Evolutionary conservation across 1,284 basidiomycete species (phyloP).

Genomic region (Polyporus tsugae): DNA sequence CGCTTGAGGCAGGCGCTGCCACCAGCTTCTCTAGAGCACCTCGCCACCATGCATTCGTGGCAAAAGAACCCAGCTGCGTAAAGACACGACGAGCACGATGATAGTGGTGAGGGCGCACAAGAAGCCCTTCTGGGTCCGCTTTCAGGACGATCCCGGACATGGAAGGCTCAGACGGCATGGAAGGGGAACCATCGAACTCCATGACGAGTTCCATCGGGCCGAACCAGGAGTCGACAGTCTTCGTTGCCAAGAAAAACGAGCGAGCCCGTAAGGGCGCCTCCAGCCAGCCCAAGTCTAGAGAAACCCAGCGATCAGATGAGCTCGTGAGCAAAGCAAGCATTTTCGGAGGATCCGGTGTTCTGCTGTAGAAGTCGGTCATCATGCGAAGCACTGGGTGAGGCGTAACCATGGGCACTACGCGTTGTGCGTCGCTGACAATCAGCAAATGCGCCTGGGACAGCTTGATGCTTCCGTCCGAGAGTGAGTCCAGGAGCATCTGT

Average conservation of each 20-base stretch:
- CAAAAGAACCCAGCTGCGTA: conserved; percentile 66
- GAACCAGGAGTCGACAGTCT: conserved; percentile 23
- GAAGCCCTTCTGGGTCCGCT: conserved; percentile 47
- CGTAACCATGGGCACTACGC: conserved; percentile 34
- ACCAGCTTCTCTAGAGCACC: conserved; percentile 48
- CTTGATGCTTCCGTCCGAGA: conserved; percentile 43
- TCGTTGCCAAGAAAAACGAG: conserved; percentile 22
- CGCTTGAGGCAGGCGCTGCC: background rate
- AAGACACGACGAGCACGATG: conserved; percentile 54
- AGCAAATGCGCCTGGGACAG: conserved; percentile 53
- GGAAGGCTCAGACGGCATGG: conserved; percentile 36
- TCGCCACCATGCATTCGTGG: conserved; percentile 71
- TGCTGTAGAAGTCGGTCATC: conserved; percentile 54
- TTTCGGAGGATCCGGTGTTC: conserved; percentile 43
- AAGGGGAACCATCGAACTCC: conserved; percentile 47
- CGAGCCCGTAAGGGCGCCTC: conserved; percentile 24
- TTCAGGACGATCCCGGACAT: conserved; percentile 47
- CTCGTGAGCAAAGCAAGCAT: conserved; percentile 52
- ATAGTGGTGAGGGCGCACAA: conserved; percentile 51
- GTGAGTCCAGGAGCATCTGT: conserved; percentile 42
- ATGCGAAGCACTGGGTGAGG: conserved; percentile 49
- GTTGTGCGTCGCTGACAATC: conserved; percentile 50
- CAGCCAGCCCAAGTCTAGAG: conserved; percentile 43
- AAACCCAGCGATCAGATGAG: conserved; percentile 45
- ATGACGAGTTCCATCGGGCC: conserved; percentile 53